Percentiles rank a stretch among this genome's conserved stretches.
Evolutionary conservation across 768 basidiomycete genomes (phyloP).

Genomic region (Sporobolomyces pararoseus): DNA sequence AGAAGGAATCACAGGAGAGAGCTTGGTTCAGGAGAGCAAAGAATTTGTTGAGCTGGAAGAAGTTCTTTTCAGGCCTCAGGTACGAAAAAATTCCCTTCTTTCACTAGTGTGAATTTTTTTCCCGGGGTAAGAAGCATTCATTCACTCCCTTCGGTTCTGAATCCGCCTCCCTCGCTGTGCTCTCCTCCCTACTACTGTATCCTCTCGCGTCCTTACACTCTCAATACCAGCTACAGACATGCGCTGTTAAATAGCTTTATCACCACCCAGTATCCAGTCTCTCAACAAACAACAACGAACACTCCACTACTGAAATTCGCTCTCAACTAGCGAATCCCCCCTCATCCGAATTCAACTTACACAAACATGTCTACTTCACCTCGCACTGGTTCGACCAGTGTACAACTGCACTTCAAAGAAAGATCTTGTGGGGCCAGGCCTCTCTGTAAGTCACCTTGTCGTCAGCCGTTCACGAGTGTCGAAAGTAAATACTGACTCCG

Average conservation of each 20-base stretch:
- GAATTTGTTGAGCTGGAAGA: too few species aligned
- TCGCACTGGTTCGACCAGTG: constrained; percentile 7
- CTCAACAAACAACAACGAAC: too few species aligned
- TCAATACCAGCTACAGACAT: neutral
- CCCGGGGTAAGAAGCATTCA: too few species aligned
- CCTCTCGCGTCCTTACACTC: too few species aligned
- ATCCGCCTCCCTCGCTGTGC: too few species aligned
- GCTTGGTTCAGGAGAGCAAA: too few species aligned
- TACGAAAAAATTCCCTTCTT: too few species aligned
- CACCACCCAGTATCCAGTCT: neutral
- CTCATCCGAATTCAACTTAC: neutral
- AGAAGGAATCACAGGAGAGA: too few species aligned
- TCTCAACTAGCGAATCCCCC: constrained; percentile 11
- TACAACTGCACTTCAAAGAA: constrained; percentile 35
- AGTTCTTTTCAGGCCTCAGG: too few species aligned
- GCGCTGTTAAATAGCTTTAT: neutral
- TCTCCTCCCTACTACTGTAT: too few species aligned
- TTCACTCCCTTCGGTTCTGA: too few species aligned
- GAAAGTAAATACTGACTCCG: neutral
- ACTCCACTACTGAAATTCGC: neutral
- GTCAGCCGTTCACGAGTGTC: neutral
- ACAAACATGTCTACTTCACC: neutral
- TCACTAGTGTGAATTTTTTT: too few species aligned
- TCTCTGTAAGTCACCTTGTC: constrained; percentile 13
- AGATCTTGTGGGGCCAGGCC: constrained; percentile 4